phyloP scores from a whole-genome alignment of 2,329 filamentous ascomycete species.

The Penicillium sp. region DNA sequence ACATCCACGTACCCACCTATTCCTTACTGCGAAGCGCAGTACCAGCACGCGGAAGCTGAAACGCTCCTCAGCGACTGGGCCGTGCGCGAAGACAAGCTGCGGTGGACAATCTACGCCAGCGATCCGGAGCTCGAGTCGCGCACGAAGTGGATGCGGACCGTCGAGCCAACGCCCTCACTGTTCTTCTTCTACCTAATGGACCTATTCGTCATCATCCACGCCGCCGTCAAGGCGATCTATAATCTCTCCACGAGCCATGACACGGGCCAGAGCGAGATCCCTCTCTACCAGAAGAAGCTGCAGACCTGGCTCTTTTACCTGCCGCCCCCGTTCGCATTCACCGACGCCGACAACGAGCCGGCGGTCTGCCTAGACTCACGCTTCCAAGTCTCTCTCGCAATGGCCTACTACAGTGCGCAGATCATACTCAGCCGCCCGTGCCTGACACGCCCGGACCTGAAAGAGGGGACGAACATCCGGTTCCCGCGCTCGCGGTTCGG shows the following conservation, averaged over 20 bases:
- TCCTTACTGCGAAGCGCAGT: conserved; percentile 37
- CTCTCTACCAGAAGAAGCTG: neutral
- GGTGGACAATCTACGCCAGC: neutral
- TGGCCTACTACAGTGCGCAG: conserved; percentile 11
- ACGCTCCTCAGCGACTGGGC: neutral
- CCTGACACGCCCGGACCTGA: conserved; percentile 8
- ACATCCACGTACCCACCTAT: conserved; percentile 33
- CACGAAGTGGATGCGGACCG: neutral
- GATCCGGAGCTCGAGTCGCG: neutral
- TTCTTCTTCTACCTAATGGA: conserved; percentile 9
- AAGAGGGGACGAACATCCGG: neutral
- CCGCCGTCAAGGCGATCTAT: conserved; percentile 4
- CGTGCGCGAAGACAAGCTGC: neutral
- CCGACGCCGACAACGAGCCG: neutral
- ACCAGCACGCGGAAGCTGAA: conserved; percentile 26
- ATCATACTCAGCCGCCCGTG: conserved; percentile 9
- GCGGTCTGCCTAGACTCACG: neutral
- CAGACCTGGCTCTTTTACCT: conserved; percentile 3
- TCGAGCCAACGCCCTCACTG: neutral
- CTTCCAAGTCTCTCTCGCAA: neutral
- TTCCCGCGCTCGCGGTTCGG: conserved; percentile 10
- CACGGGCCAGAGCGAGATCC: neutral
- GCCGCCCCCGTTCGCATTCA: neutral
- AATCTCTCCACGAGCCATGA: neutral
- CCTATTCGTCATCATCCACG: conserved; percentile 7